These are phyloP conservation scores for Pythium angustatum DNA, from an alignment of 352 stramenopile species.

Conservation along the genomic window DNA sequence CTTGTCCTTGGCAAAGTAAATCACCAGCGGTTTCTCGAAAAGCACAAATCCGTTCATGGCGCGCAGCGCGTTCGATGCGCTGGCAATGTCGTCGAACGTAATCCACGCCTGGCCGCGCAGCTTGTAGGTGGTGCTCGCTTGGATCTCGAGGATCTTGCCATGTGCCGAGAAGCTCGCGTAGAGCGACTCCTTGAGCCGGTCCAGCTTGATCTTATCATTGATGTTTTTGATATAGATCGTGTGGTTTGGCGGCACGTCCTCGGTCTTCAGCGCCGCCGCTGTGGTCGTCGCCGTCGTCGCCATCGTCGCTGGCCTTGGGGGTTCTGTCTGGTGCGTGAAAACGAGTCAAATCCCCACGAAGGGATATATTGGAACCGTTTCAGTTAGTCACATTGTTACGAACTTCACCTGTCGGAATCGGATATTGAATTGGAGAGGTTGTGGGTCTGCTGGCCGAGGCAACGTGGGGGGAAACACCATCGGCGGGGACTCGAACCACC, in stretches of 20 bases:
- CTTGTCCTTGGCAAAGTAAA: constrained; percentile 85
- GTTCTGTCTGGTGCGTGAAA: constrained; percentile 6
- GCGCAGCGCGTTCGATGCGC: constrained; percentile 87
- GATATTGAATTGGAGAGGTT: constrained; percentile 2
- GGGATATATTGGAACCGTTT: constrained; percentile 12
- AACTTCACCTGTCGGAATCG: not conserved
- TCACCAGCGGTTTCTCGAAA: constrained; percentile 88
- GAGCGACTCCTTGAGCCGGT: constrained; percentile 88
- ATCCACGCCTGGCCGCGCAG: constrained; percentile 92
- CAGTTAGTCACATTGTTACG: not conserved
- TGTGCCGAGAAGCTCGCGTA: constrained; percentile 92
- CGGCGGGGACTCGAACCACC: no score
- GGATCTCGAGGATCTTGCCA: constrained; percentile 92
- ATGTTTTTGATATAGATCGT: constrained; percentile 95
- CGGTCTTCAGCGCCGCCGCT: constrained; percentile 29
- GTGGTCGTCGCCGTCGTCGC: constrained; percentile 5
- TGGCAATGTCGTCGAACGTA: constrained; percentile 89
- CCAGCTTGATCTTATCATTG: constrained; percentile 94
- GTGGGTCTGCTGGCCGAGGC: constrained; percentile 1
- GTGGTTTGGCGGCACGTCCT: constrained; percentile 83
- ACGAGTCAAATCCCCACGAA: constrained; percentile 21
- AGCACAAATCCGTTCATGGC: constrained; percentile 86
- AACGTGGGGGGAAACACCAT: constrained; percentile 9
- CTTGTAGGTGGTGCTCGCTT: constrained; percentile 79
- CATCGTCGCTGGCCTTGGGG: not conserved